A percentile compares a stretch with the other conserved stretches of the same genome.
These are phyloP conservation scores for Arabis alpina DNA, from an alignment of 345 rosid species.

Conservation along the genomic window DNA sequence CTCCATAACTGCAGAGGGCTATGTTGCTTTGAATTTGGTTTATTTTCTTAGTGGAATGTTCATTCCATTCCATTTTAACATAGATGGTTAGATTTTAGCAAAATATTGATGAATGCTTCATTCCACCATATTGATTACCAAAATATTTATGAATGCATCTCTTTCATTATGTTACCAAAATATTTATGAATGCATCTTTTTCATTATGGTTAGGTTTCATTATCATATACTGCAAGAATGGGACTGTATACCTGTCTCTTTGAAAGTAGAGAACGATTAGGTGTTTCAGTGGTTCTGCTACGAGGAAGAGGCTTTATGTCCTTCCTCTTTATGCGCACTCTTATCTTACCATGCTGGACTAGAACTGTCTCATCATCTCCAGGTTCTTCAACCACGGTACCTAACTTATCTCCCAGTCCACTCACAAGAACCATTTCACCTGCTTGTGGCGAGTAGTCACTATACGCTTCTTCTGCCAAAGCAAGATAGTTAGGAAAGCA, in stretches of 20 bases:
- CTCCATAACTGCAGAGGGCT: too few species aligned
- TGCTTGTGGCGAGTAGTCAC: slow-evolving; percentile 51
- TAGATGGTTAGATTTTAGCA: too few species aligned
- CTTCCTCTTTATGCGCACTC: slow-evolving; percentile 68
- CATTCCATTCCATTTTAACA: too few species aligned
- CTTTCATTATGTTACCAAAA: too few species aligned
- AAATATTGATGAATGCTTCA: too few species aligned
- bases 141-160: too few species aligned
- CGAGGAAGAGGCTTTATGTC: slow-evolving; percentile 53
- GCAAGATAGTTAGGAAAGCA: slow-evolving; percentile 48
- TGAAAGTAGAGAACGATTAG: slow-evolving; percentile 39
- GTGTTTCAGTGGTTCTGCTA: slow-evolving; percentile 37
- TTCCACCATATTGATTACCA: too few species aligned
- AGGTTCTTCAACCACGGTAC: slow-evolving; percentile 72
- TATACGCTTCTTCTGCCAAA: slow-evolving; percentile 43
- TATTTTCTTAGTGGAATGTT: too few species aligned
- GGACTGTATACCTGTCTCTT: slow-evolving; percentile 57
- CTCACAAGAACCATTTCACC: slow-evolving; percentile 84
- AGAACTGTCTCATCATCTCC: slow-evolving; percentile 66
- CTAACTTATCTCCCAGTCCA: slow-evolving; percentile 73
- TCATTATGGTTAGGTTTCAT: too few species aligned
- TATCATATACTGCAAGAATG: too few species aligned
- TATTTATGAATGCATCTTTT: too few species aligned
- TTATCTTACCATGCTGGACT: slow-evolving; percentile 83
- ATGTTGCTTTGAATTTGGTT: too few species aligned